phyloP scores from a whole-genome alignment of 345 rosid genomes.

The Fremontodendron californicum region DNA sequence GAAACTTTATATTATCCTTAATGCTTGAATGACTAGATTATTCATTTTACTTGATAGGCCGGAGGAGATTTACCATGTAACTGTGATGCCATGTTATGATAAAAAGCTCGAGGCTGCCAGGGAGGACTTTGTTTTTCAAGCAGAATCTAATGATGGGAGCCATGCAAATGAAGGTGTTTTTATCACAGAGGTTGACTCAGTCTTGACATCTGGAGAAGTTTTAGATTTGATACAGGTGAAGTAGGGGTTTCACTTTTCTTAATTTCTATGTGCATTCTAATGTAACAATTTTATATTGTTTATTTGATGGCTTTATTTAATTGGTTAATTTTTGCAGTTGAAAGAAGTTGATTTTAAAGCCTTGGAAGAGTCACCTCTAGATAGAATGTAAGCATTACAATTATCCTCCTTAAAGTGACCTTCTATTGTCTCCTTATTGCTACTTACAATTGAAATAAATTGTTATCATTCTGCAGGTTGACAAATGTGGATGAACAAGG shows the following conservation, averaged over 20 bases:
- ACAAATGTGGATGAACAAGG: conserved; percentile 74
- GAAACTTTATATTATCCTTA: not conserved
- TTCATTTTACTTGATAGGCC: conserved; percentile 46
- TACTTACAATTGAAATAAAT: not conserved
- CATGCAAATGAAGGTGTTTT: conserved; percentile 18
- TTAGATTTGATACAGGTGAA: conserved; percentile 76
- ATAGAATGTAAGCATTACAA: conserved; percentile 54
- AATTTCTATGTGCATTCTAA: conserved; percentile 9
- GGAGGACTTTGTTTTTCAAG: conserved; percentile 68
- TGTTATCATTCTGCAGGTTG: conserved; percentile 41
- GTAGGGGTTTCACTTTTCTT: conserved; percentile 6
- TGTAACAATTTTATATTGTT: not conserved
- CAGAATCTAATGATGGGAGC: conserved; percentile 32
- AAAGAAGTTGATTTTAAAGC: conserved; percentile 59
- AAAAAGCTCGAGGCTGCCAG: conserved; percentile 93
- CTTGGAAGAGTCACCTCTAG: conserved; percentile 70
- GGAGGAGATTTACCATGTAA: conserved; percentile 77
- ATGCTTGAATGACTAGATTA: conserved; percentile 16
- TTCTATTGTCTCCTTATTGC: not conserved
- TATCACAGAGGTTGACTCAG: conserved; percentile 80
- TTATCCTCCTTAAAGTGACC: not conserved
- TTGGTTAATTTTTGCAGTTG: conserved; percentile 15
- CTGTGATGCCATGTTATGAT: conserved; percentile 96
- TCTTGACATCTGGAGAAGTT: conserved; percentile 84
- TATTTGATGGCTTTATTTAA: not conserved